Conservation (phyloP, 345 rosid genomes). For the Eucalyptus polyanthemos region DNA sequence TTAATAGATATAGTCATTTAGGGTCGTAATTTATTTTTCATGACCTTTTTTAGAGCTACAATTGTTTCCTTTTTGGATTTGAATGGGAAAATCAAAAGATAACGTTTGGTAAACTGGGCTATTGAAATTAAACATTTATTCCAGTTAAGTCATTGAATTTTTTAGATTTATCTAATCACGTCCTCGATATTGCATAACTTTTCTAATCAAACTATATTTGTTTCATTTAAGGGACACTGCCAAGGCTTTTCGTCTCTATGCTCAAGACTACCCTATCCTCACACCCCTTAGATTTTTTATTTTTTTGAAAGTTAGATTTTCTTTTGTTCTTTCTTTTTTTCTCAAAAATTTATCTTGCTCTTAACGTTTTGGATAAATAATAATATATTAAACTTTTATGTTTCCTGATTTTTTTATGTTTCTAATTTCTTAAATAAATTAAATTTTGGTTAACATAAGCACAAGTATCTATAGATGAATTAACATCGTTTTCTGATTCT, state of each 20-base stretch:
- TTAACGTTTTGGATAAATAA: neutral
- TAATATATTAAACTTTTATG: no score
- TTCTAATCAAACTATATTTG: neutral
- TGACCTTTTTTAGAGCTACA: neutral
- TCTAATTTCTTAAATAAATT: no score
- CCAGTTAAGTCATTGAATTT: neutral
- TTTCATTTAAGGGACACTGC: neutral
- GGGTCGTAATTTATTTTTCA: neutral
- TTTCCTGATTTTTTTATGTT: no score
- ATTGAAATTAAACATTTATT: neutral
- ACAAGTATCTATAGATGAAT: neutral
- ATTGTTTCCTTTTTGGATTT: neutral
- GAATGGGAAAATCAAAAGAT: neutral
- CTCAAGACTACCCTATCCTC: neutral
- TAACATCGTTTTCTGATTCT: neutral
- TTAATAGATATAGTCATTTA: neutral
- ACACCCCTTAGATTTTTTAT: neutral
- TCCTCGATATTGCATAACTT: neutral
- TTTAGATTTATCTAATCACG: neutral
- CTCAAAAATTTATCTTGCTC: neutral
- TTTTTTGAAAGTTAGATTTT: neutral
- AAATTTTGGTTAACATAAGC: neutral
- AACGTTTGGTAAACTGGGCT: neutral
- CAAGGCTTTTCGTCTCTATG: neutral
- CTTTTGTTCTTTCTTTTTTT: no score